phyloP scores from a whole-genome alignment of 2,329 filamentous ascomycete species.

The Neopestalotiopsis clavispora region DNA sequence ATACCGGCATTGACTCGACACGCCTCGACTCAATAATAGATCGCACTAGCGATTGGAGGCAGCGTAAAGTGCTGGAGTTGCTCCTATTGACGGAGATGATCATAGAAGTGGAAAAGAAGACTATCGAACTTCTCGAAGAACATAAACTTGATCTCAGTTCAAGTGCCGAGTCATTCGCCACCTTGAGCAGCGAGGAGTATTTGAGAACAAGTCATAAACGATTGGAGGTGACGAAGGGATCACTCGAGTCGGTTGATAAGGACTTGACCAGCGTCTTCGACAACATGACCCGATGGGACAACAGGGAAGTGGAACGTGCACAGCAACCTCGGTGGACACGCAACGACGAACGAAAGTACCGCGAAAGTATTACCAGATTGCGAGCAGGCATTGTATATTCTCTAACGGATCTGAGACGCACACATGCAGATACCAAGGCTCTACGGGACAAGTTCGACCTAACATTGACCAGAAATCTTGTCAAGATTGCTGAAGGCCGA shows the following conservation, averaged over 20 bases:
- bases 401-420: constrained; percentile 12
- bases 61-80: constrained; percentile 36
- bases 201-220: constrained; percentile 14
- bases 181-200: constrained; percentile 15
- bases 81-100: constrained; percentile 28
- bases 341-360: constrained; percentile 37
- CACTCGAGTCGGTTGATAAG: constrained; percentile 26
- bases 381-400: constrained; percentile 7
- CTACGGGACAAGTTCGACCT: constrained; percentile 2
- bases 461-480: neutral
- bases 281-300: constrained; percentile 29
- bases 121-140: too few species aligned
- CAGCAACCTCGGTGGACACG: constrained; percentile 37
- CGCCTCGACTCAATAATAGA: too few species aligned
- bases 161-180: too few species aligned
- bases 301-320: constrained; percentile 31
- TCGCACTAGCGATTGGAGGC: constrained; percentile 23
- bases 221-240: constrained; percentile 25
- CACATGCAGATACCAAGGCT: constrained; percentile 6
- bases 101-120: neutral
- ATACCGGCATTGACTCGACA: too few species aligned
- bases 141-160: neutral
- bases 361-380: constrained; percentile 21
- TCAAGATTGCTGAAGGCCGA: constrained; percentile 21
- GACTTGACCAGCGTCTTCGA: constrained; percentile 24